phyloP scores from a whole-genome alignment of 73 alveolate species.

The Symbiodinium natans region DNA sequence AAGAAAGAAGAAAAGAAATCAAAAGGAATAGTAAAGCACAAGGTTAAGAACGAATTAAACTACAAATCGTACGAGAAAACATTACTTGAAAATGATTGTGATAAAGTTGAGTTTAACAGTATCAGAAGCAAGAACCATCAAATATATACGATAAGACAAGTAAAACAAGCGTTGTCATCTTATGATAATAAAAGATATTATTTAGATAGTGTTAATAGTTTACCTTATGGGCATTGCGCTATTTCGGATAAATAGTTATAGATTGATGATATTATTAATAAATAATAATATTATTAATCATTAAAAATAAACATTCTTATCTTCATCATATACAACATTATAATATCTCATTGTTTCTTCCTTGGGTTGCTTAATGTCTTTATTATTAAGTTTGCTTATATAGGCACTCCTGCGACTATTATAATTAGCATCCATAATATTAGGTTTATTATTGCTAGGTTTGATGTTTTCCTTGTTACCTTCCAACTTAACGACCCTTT shows the following conservation, averaged over 20 bases:
- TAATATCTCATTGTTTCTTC: too few relatives aligned
- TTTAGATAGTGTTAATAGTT: conserved; percentile 45
- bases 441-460: too few relatives aligned
- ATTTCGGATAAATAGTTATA: neutral
- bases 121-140: conserved; percentile 60
- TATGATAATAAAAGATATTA: conserved; percentile 53
- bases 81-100: neutral
- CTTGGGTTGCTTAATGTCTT: too few relatives aligned
- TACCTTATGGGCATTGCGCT: conserved; percentile 43
- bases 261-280: too few relatives aligned
- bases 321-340: too few relatives aligned
- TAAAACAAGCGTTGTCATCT: conserved; percentile 7
- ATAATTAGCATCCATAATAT: too few relatives aligned
- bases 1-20: conserved; percentile 25
- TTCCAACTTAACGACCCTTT: too few relatives aligned
- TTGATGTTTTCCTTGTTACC: too few relatives aligned
- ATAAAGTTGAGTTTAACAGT: conserved; percentile 18
- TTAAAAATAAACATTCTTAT: too few relatives aligned
- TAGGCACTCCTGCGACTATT: too few relatives aligned
- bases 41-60: conserved; percentile 1
- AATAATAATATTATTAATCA: too few relatives aligned
- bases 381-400: too few relatives aligned
- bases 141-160: conserved; percentile 25
- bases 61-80: conserved; percentile 10
- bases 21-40: conserved; percentile 42